Percentiles rank a stretch among this genome's conserved stretches.
These are phyloP conservation scores for Protea cynaroides DNA, from an alignment of 164 flowering plant species.

Conservation along the genomic window DNA sequence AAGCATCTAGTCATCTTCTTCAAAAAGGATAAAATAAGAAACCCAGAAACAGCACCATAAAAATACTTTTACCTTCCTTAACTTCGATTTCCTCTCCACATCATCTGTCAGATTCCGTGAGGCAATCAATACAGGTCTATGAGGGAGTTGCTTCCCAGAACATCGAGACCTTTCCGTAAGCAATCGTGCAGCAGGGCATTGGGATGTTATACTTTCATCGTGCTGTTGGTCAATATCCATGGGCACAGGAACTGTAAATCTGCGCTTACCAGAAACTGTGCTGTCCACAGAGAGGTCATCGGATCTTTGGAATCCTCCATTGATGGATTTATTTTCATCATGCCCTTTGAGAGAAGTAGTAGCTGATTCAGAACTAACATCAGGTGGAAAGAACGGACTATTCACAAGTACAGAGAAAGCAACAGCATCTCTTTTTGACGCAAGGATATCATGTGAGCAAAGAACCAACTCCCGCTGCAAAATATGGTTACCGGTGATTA, in stretches of 20 bases:
- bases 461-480: slow-evolving; percentile 86
- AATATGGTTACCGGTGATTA: not conserved
- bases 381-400: slow-evolving; percentile 55
- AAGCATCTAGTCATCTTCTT: not conserved
- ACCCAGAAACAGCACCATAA: not conserved
- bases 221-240: slow-evolving; percentile 63
- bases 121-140: slow-evolving; percentile 35
- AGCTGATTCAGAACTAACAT: slow-evolving; percentile 87
- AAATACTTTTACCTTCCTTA: slow-evolving; percentile 47
- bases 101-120: slow-evolving; percentile 33
- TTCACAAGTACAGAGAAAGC: slow-evolving; percentile 51
- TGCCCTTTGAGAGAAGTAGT: slow-evolving; percentile 78
- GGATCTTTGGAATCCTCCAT: slow-evolving; percentile 72
- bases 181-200: slow-evolving; percentile 29
- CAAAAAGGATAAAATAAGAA: not conserved
- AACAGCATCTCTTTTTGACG: slow-evolving; percentile 57
- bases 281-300: slow-evolving; percentile 82
- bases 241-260: slow-evolving; percentile 31
- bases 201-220: slow-evolving; percentile 66
- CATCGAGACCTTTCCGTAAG: slow-evolving; percentile 31
- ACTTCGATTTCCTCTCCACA: slow-evolving; percentile 37
- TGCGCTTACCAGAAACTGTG: slow-evolving; percentile 53
- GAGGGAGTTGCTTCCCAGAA: slow-evolving; percentile 78
- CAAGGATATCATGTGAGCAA: slow-evolving; percentile 79
- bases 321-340: slow-evolving; percentile 54